A percentile compares a stretch with the other conserved stretches of the same genome.
These are phyloP conservation scores for Colletotrichum nymphaeae DNA, from an alignment of 2,329 filamentous ascomycete species.

Conservation along the genomic window DNA sequence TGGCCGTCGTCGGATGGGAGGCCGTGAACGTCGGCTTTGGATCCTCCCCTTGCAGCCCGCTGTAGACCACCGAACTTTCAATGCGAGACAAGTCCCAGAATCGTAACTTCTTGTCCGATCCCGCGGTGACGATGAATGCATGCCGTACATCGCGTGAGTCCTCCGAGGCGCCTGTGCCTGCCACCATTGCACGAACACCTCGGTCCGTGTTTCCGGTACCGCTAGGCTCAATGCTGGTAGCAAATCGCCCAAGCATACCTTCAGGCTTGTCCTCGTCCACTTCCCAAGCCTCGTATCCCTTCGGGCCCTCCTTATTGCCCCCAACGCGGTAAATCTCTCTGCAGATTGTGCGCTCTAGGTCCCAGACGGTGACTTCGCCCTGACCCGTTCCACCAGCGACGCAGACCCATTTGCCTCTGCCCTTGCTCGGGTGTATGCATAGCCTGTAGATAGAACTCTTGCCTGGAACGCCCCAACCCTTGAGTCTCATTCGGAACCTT, in stretches of 20 bases:
- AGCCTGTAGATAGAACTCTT: conserved; percentile 85
- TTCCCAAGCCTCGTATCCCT: conserved; percentile 84
- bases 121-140: conserved; percentile 87
- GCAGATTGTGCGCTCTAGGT: conserved; percentile 89
- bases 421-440: conserved; percentile 80
- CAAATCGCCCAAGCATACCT: conserved; percentile 87
- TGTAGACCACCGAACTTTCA: conserved; percentile 84
- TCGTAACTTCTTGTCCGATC: conserved; percentile 88
- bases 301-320: conserved; percentile 68
- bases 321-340: conserved; percentile 87
- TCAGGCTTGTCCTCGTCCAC: conserved; percentile 91
- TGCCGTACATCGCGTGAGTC: conserved; percentile 79
- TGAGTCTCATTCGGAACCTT: conserved; percentile 89
- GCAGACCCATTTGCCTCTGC: conserved; percentile 86
- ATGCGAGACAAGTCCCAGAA: conserved; percentile 91
- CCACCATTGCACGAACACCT: conserved; percentile 80
- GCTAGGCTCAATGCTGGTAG: conserved; percentile 75
- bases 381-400: conserved; percentile 88
- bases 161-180: conserved; percentile 77
- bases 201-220: conserved; percentile 67
- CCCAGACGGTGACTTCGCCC: conserved; percentile 95
- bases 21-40: conserved; percentile 78
- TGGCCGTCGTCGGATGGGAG: conserved; percentile 69
- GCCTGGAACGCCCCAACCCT: conserved; percentile 88
- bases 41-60: conserved; percentile 78